Evolutionary conservation across 2,329 filamentous ascomycete species (phyloP).

Genomic region (Venturiaceae sp.): DNA sequence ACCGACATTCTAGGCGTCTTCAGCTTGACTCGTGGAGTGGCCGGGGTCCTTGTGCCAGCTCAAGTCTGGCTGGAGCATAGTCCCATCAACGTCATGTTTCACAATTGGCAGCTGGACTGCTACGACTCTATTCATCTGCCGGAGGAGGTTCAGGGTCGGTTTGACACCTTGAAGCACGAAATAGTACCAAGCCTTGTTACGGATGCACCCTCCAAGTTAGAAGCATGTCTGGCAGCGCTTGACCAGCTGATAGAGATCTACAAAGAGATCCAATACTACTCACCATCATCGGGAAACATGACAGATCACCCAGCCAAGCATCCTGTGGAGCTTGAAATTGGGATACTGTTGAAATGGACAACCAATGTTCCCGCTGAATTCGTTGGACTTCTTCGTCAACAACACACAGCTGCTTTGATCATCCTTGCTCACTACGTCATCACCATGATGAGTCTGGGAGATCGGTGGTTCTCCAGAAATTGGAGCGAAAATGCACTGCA

Average conservation of each 20-base stretch:
- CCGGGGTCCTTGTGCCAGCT: background rate
- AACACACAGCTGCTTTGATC: background rate
- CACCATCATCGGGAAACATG: background rate
- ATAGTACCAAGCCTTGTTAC: background rate
- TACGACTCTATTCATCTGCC: background rate
- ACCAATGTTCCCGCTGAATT: background rate
- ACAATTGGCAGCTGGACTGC: background rate
- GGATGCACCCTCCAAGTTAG: background rate
- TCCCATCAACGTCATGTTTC: background rate
- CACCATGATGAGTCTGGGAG: background rate
- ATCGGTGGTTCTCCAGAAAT: background rate
- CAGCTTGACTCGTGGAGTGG: background rate
- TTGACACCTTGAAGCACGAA: background rate
- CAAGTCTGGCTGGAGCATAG: background rate
- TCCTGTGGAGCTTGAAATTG: background rate
- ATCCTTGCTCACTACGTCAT: background rate
- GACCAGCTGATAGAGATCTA: background rate
- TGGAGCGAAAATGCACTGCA: slow-evolving; percentile 1
- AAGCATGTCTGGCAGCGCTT: background rate
- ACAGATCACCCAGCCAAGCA: too few relatives aligned
- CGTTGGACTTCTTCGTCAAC: background rate
- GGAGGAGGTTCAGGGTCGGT: background rate
- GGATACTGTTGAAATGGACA: background rate
- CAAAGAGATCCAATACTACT: background rate
- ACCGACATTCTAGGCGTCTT: background rate